phyloP scores from a whole-genome alignment of 306 rosid genomes.

The Cotoneaster glaucophyllus region DNA sequence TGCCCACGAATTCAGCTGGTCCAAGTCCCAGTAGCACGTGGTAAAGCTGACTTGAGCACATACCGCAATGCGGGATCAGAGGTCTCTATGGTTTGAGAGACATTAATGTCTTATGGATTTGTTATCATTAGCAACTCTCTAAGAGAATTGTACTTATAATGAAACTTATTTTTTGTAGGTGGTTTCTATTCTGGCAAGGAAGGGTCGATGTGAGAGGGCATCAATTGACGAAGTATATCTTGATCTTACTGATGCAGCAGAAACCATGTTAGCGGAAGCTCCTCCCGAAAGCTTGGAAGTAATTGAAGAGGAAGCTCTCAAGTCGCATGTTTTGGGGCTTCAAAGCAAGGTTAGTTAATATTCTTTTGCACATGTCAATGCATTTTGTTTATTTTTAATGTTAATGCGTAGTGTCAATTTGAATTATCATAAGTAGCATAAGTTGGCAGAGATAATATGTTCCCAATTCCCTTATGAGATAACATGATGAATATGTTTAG shows the following conservation, averaged over 20 bases:
- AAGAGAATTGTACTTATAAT: neutral
- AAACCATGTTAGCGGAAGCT: slow-evolving; percentile 59
- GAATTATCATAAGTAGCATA: neutral
- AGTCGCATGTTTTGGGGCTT: slow-evolving; percentile 83
- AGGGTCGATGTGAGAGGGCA: slow-evolving; percentile 94
- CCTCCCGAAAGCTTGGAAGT: slow-evolving; percentile 56
- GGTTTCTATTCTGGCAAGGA: slow-evolving; percentile 66
- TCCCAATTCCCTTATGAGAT: neutral
- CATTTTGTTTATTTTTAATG: neutral
- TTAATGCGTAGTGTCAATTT: neutral
- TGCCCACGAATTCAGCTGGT: slow-evolving; percentile 81
- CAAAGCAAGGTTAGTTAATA: slow-evolving; percentile 42
- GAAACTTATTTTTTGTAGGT: slow-evolving; percentile 41
- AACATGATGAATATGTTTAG: neutral
- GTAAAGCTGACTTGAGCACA: slow-evolving; percentile 81
- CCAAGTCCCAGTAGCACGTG: slow-evolving; percentile 88
- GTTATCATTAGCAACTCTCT: neutral
- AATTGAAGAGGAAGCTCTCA: slow-evolving; percentile 61
- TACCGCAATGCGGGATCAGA: slow-evolving; percentile 86
- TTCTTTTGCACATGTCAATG: neutral
- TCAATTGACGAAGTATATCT: slow-evolving; percentile 96
- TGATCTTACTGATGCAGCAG: slow-evolving; percentile 84
- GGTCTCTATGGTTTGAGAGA: slow-evolving; percentile 30
- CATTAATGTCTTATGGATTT: neutral
- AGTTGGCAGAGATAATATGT: neutral